Evolutionary conservation across 2,329 filamentous ascomycete species (phyloP), one percentile per base, ranked within the genome.

Genomic region (Colletotrichum cuscutae): DNA sequence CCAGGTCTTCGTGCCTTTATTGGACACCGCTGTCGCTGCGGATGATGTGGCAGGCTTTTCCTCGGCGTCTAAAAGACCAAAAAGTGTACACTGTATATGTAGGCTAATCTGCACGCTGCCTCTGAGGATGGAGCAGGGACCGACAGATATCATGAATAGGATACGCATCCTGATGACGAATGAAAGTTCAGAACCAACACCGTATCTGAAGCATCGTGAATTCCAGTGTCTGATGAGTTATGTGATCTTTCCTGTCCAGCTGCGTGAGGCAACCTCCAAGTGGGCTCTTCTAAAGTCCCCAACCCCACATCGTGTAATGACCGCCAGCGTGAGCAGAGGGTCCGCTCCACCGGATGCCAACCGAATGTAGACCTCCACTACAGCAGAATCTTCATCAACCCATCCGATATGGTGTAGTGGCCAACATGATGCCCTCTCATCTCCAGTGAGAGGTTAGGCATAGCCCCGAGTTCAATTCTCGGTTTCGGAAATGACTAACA

Each of bases 61-160:
- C 22, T 26, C 54, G 65, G 66, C 54, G 57, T 62, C 59, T 28
- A 65, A 72, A 71, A 65, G 46, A 32, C 54, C 19, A 19, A 52
- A 60, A 64, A 54, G 26, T 60, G 32, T 56, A 67, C 63, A 63
- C 49, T 73, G 71, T 72, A 72, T 67, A 72, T 73, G 68, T 73
- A 73, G 68, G 57, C 32, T 73, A 72, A 73, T 67, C 68, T 73
- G 68, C 71, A 72, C 66, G 66, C 52, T 59, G 68, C 46, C 35
- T 63, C 54, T 65, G n/a, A 53, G 28, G 56, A 66, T 61, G 57
- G 37, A n/a, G 61, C 30, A 52, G 11, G 37, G 28, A 52, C 65
- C 30, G 37, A 52, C 65, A 73, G 71, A 72, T 59, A 67, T 58
- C 71, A 73, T 59, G 58, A 72, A 61, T 65, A 70, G 54, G 66